Percentiles rank a stretch among this genome's conserved stretches.
These are phyloP conservation scores for Parascedosporium putredinis DNA, from an alignment of 2,329 filamentous ascomycete species.

Conservation along the genomic window DNA sequence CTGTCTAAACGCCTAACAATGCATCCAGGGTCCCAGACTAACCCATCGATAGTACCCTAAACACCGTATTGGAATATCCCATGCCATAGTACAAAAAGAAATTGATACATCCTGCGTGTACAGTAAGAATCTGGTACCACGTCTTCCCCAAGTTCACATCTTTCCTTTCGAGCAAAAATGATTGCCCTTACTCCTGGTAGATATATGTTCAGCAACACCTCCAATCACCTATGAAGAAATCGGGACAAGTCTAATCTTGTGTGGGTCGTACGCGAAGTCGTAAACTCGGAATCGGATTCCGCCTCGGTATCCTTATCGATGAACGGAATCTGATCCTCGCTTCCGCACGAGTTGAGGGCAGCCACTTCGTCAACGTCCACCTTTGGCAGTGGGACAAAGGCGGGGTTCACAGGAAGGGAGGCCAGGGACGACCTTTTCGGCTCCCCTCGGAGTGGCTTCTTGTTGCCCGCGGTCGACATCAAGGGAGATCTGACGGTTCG, in stretches of 20 bases:
- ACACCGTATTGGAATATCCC: no score
- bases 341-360: constrained; percentile 39
- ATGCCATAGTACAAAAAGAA: no score
- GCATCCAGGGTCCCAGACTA: no score
- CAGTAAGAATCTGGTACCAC: no score
- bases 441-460: neutral
- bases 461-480: neutral
- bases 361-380: constrained; percentile 43
- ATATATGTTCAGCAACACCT: neutral
- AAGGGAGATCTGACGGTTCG: constrained; percentile 15
- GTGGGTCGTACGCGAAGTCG: neutral
- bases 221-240: constrained; percentile 26
- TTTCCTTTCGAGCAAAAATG: no score
- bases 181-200: no score
- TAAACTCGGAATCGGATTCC: constrained; percentile 2
- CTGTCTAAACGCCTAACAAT: no score
- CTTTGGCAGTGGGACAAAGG: constrained; percentile 44
- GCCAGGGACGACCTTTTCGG: constrained; percentile 1
- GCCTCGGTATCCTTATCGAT: constrained; percentile 14
- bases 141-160: no score
- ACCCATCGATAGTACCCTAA: no score
- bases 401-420: constrained; percentile 31
- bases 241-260: constrained; percentile 30
- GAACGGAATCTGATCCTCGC: constrained; percentile 41
- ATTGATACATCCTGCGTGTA: no score